Conservation (phyloP, 441 rosid species). For the Francoa sonchifolia region DNA sequence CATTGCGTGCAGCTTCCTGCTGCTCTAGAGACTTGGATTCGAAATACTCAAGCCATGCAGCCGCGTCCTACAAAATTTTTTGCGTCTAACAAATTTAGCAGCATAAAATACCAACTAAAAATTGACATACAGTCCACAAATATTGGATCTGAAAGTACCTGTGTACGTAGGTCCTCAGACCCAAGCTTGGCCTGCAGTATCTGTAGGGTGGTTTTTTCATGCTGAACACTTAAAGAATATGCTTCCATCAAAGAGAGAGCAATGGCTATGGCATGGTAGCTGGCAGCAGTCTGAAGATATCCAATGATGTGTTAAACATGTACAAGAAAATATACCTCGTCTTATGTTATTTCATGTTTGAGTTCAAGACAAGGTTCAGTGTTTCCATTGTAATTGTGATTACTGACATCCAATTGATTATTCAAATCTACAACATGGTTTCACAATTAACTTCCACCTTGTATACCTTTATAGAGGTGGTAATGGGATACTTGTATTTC, state of each 20-base stretch:
- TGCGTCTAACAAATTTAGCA: constrained; percentile 11
- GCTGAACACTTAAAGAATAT: constrained; percentile 67
- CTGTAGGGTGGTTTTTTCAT: constrained; percentile 70
- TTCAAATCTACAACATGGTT: no score
- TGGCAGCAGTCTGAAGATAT: constrained; percentile 60
- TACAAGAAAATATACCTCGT: neutral
- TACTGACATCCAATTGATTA: no score
- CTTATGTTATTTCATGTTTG: no score
- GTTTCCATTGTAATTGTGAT: no score
- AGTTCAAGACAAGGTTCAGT: no score
- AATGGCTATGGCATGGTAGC: constrained; percentile 83
- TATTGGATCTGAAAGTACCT: constrained; percentile 25
- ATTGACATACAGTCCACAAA: constrained; percentile 7
- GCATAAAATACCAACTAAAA: neutral
- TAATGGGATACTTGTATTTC: no score
- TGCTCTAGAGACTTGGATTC: constrained; percentile 78
- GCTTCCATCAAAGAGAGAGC: constrained; percentile 76
- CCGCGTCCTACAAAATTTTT: constrained; percentile 44
- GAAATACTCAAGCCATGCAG: constrained; percentile 78
- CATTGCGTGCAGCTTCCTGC: constrained; percentile 81
- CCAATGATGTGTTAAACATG: constrained; percentile 15
- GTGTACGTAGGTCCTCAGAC: constrained; percentile 63
- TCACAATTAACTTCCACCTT: no score
- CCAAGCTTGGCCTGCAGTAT: constrained; percentile 75
- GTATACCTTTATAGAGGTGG: no score